Percentiles rank a stretch among this genome's conserved stretches.
phyloP scores from a whole-genome alignment of 2,329 filamentous ascomycete species.

The Westerdykella ornata region DNA sequence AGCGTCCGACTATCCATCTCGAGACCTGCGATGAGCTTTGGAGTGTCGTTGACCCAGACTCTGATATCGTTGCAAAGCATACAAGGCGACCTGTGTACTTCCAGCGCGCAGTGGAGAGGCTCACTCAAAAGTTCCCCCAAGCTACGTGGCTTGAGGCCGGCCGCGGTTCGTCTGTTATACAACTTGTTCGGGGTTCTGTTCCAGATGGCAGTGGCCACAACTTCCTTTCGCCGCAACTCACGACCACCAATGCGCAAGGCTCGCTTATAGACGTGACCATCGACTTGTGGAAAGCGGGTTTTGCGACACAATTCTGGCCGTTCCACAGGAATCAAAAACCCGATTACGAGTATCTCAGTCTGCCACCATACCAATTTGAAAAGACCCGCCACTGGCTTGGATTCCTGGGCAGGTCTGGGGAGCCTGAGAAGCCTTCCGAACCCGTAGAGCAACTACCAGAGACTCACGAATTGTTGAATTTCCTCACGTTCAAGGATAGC shows the following conservation, averaged over 20 bases:
- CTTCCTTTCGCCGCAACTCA: no score
- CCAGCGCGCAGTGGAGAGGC: conserved; percentile 38
- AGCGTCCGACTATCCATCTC: conserved; percentile 24
- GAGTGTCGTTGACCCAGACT: background rate
- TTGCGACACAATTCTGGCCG: conserved; percentile 36
- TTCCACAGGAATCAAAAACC: conserved; percentile 27
- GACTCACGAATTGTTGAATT: conserved; percentile 23
- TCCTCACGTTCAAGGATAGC: conserved; percentile 7
- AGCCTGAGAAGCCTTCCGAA: no score
- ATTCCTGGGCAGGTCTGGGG: no score
- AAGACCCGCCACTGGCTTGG: conserved; percentile 8
- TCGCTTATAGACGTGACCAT: conserved; percentile 25
- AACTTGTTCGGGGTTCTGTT: no score
- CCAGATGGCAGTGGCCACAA: no score
- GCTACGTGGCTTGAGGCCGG: conserved; percentile 21
- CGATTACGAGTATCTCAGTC: conserved; percentile 20
- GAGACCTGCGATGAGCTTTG: conserved; percentile 12
- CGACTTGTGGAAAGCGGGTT: conserved; percentile 39
- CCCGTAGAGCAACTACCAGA: no score
- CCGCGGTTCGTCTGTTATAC: no score
- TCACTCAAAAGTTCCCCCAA: conserved; percentile 24
- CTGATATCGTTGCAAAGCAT: conserved; percentile 25
- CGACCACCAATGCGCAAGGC: no score
- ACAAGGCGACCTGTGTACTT: conserved; percentile 44
- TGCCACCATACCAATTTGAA: conserved; percentile 19